A percentile compares a stretch with the other conserved stretches of the same genome.
Evolutionary conservation across 495 filamentous ascomycete genomes (phyloP).

Genomic region (Talaromyces trachyspermus): DNA sequence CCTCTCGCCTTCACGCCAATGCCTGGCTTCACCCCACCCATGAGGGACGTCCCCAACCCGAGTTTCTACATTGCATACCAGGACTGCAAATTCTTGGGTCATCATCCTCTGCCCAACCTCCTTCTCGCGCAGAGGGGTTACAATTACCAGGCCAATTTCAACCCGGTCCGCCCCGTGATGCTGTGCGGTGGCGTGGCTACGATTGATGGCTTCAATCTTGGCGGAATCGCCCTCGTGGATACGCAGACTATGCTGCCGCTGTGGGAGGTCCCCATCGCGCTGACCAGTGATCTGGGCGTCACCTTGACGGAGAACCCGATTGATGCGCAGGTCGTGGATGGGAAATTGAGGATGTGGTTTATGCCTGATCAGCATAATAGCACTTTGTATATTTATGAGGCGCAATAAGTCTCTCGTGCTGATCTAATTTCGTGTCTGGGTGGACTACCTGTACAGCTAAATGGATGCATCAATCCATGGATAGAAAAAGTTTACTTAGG

Average conservation of each 20-base stretch:
- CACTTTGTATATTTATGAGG: slow-evolving; percentile 30
- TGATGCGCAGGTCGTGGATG: slow-evolving; percentile 26
- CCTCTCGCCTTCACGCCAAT: slow-evolving; percentile 7
- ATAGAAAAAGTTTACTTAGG: too few species aligned
- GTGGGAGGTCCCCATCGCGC: slow-evolving; percentile 26
- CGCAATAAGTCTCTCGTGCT: too few species aligned
- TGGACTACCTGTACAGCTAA: neutral
- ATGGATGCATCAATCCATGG: neutral
- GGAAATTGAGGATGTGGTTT: slow-evolving; percentile 26
- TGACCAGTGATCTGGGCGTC: slow-evolving; percentile 21
- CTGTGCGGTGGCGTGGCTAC: slow-evolving; percentile 28
- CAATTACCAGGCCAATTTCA: neutral
- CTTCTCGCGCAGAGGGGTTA: slow-evolving; percentile 3
- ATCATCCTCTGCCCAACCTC: slow-evolving; percentile 10
- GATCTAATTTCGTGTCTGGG: too few species aligned
- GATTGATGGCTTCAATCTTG: slow-evolving; percentile 16
- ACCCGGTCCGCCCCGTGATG: slow-evolving; percentile 19
- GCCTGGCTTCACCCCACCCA: slow-evolving; percentile 20
- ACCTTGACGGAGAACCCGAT: slow-evolving; percentile 29
- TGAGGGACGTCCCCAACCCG: slow-evolving; percentile 13
- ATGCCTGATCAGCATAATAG: slow-evolving; percentile 28
- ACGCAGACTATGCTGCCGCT: slow-evolving; percentile 23
- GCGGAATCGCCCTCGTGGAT: slow-evolving; percentile 31
- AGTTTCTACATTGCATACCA: slow-evolving; percentile 30
- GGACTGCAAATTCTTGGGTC: slow-evolving; percentile 34